Evolutionary conservation across 352 stramenopile species (phyloP), one percentile per base, ranked within the genome.

Genomic region (Lagenidium giganteum): DNA sequence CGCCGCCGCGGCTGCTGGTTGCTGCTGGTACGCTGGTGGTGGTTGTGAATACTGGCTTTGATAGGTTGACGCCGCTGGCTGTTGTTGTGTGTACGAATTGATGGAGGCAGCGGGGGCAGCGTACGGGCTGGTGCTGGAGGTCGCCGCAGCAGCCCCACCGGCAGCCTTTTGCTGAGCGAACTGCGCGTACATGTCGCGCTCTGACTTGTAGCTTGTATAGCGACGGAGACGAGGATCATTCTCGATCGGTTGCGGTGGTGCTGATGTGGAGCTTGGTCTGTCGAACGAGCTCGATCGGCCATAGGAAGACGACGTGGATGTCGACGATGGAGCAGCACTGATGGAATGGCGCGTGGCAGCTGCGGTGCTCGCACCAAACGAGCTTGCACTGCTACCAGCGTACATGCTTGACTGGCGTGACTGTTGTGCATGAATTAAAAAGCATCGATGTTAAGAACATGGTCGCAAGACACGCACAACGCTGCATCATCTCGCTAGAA

Each of bases 151-250:
- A 6, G 27, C 31, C 4, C 36, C 14, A 5, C 26, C 11, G 14
- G 54, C 21, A 23, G 42, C n/a, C n/a, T n/a, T n/a, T n/a, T n/a
- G n/a, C n/a, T 70, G 56, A 17, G 69, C 57, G 43, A 84, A 88
- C 40, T 86, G 64, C 23, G 70, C 72, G 35, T 88, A 86, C 5
- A 88, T 46, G 45, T 88, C 75, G 5, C 57, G 47, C 42, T 88
- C 75, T 2, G 67, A 77, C 45, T 85, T 85, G 68, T 88, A 88
- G 17, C 61, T 52, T 11, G 64, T 67, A 47, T 74, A 88, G 41
- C 75, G 75, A 26, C 58, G 59, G 34, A 88, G 46, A n/a, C 75
- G 65, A 35, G 72, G 72, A 47, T 88, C 75, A 25, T 76, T n/a
- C n/a, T n/a, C n/a, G n/a, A n/a, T n/a, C n/a, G n/a, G n/a, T n/a